phyloP scores from a whole-genome alignment of 352 stramenopile species.

The Blastocystis sp. region DNA sequence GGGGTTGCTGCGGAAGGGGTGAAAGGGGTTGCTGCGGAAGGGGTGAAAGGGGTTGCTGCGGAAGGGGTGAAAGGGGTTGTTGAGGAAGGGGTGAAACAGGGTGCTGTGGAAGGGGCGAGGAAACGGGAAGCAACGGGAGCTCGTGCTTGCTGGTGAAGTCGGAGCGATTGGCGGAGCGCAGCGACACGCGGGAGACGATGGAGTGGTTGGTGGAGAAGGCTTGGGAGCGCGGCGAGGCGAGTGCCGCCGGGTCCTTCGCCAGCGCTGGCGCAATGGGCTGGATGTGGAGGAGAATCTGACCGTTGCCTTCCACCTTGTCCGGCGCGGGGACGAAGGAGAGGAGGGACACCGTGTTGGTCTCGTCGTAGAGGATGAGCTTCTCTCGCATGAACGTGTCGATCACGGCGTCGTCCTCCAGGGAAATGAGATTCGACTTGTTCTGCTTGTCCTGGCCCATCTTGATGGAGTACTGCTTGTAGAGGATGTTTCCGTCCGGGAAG shows the following conservation, averaged over 20 bases:
- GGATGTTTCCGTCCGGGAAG: slow-evolving; percentile 44
- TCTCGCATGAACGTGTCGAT: slow-evolving; percentile 60
- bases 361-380: slow-evolving; percentile 39
- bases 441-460: slow-evolving; percentile 23
- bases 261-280: neutral
- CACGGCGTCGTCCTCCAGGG: slow-evolving; percentile 11
- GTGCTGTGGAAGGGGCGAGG: neutral
- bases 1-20: slow-evolving; percentile 12
- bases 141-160: neutral
- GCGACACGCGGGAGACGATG: neutral
- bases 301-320: slow-evolving; percentile 46
- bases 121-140: neutral
- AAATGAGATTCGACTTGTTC: slow-evolving; percentile 18
- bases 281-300: slow-evolving; percentile 30
- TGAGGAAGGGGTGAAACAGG: neutral
- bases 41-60: neutral
- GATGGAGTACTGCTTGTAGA: slow-evolving; percentile 51
- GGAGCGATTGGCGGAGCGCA: neutral
- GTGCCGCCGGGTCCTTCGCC: neutral
- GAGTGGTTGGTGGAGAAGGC: neutral
- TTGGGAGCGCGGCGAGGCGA: neutral
- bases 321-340: slow-evolving; percentile 44
- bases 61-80: neutral
- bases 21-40: neutral
- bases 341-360: neutral